Base-by-base conservation (phyloP, 805 yeast species). In the Peterozyma toletana region DNA sequence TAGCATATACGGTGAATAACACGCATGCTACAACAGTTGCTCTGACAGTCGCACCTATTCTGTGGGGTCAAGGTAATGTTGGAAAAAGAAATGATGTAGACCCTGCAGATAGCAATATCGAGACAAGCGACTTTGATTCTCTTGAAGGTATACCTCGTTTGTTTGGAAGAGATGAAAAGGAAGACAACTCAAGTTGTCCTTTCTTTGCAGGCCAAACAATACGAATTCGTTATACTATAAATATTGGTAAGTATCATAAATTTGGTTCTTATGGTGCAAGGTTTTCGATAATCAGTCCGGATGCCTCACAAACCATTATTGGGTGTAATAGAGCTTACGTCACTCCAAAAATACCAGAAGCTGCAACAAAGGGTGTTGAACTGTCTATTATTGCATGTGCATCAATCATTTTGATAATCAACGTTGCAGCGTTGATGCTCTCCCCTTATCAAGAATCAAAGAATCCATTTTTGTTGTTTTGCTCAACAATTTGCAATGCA, bases 361-460 rank as follows among this genome's bases (percentile, higher is more conserved):
- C 65, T n/a, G 58, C 76, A 5, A 55, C 69, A 21, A 53, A 56
- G 5, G 70, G 72, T 6, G 60, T 76, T 5, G 53, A 65, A 1
- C 58, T 59, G 13, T 60, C 70, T 15, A 57, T 75, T 7, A 53
- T 71, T 2, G 60, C 63, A 3, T 57, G 81, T 5, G 64, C 66
- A n/a, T 45, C 63, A 2, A 49, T 74, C 21, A 66, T 76, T 33
- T 49, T 54, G 16, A 30, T 60, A 2, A 53, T 64, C 15, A 62
- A 64, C 44, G 48, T 64, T 33, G 55, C 72, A 46, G 62, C 68
- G 18, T 52, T 56, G 33, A 62, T 68, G 7, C 60, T 70, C 40
- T 73, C 84, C 34, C 80, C 85, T 0, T 75, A 71, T 54, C 80
- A 74, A 62, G 87, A 78, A 60, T 61, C 85, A 30, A 55, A 71